Evolutionary conservation across 306 rosid species (phyloP), one percentile per base, ranked within the genome.

Genomic region (Boehmeria nivea): DNA sequence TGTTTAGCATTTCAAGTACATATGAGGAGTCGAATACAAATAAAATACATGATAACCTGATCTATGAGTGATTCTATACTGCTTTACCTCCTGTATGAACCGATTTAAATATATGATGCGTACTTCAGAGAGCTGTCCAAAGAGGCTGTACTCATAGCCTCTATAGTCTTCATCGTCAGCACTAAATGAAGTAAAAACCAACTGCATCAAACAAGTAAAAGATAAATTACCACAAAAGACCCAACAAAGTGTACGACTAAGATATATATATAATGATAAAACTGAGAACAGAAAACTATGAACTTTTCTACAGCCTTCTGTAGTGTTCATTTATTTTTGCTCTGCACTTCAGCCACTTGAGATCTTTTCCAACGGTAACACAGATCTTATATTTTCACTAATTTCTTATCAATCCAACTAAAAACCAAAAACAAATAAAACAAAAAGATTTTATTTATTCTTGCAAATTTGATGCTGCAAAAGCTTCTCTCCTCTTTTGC

Each of bases 81-180:
- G 56, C 22, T 54, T 63, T 82, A 91, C 99, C 95, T 91, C 99
- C 75, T 87, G 99, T 43, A 87, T 65, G 65, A 91, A 91, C 50
- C 96, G 86, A 77, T 91, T 87, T 76, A 91, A 75, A 76, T 84
- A 91, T 45, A 91, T 82, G 49, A 91, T 44, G 60, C 99, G 96
- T 61, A 91, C 96, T 91, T 91, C 99, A 16, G 96, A 91, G 76
- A 91, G 95, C 78, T 87, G 73, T 50, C 99, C 96, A 70, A 54
- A 70, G 46, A 91, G 95, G 64, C 99, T 78, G 64, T 66, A 91
- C 60, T 91, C 99, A 73, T 74, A 91, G 45, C 99, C 99, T 71
- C 77, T 68, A 51, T 78, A 91, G 71, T 91, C 99, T 60, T 82
- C 99, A 67, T 91, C 99, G 38, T 74, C 93, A 8, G 40, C 59